Percentiles rank a stretch among this genome's conserved stretches.
Conservation (phyloP, 2,329 filamentous ascomycete genomes). For the Aspergillus sp. region DNA sequence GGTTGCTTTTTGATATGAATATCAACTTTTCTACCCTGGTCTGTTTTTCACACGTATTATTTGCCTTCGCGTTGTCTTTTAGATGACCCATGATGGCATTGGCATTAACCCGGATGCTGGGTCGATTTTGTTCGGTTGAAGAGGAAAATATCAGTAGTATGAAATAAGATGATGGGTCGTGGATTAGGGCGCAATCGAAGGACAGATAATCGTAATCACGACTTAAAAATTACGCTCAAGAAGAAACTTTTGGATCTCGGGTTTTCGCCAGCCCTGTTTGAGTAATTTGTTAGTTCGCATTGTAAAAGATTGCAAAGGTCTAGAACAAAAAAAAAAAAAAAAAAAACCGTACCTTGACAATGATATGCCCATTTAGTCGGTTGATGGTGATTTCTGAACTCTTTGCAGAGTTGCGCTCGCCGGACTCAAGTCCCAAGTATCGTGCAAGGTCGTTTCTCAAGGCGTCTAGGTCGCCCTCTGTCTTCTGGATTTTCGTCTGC, state of each 20-base stretch:
- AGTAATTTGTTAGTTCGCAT: slow-evolving; percentile 12
- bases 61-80: neutral
- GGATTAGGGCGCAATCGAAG: slow-evolving; percentile 5
- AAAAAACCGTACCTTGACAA: slow-evolving; percentile 61
- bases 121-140: neutral
- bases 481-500: slow-evolving; percentile 73
- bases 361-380: slow-evolving; percentile 68
- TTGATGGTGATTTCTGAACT: slow-evolving; percentile 51
- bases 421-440: slow-evolving; percentile 56
- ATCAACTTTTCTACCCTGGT: neutral
- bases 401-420: slow-evolving; percentile 37
- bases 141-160: neutral
- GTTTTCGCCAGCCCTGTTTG: slow-evolving; percentile 50
- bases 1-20: neutral
- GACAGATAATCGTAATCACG: neutral
- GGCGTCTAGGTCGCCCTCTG: slow-evolving; percentile 68
- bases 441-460: slow-evolving; percentile 64
- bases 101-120: neutral
- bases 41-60: neutral
- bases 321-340: slow-evolving; percentile 13
- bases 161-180: slow-evolving; percentile 7
- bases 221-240: slow-evolving; percentile 45
- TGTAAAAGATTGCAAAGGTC: neutral
- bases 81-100: neutral
- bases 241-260: slow-evolving; percentile 50